Evolutionary conservation across 306 rosid genomes (phyloP).

Genomic region (Cucurbita moschata): DNA sequence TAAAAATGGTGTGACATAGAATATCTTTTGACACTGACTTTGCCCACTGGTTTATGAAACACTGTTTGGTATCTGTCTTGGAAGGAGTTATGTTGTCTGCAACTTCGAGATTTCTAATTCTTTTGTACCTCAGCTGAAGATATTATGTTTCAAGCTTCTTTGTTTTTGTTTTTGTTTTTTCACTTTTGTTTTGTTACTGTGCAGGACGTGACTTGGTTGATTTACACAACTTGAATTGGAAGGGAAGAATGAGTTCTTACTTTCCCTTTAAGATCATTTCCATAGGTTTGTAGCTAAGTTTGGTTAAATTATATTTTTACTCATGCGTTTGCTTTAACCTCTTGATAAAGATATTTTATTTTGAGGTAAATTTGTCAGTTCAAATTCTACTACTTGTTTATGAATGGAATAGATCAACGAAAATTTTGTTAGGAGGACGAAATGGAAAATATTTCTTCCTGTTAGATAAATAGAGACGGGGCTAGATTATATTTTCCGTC

Average conservation of each 20-base stretch:
- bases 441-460: too few relatives aligned
- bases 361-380: neutral
- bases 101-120: neutral
- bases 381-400: too few relatives aligned
- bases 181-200: too few relatives aligned
- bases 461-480: too few relatives aligned
- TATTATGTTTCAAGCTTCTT: neutral
- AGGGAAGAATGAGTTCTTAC: neutral
- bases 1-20: constrained; percentile 4
- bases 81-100: neutral
- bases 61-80: constrained; percentile 2
- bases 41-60: neutral
- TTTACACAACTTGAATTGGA: neutral
- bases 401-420: neutral
- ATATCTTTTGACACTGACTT: constrained; percentile 5
- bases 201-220: neutral
- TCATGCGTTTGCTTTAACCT: neutral
- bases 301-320: neutral
- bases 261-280: neutral
- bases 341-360: too few relatives aligned
- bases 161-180: too few relatives aligned
- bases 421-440: too few relatives aligned
- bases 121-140: neutral
- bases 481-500: too few relatives aligned
- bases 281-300: neutral